Base-by-base conservation (phyloP, 2,329 filamentous ascomycete genomes). In the Didymella exigua region DNA sequence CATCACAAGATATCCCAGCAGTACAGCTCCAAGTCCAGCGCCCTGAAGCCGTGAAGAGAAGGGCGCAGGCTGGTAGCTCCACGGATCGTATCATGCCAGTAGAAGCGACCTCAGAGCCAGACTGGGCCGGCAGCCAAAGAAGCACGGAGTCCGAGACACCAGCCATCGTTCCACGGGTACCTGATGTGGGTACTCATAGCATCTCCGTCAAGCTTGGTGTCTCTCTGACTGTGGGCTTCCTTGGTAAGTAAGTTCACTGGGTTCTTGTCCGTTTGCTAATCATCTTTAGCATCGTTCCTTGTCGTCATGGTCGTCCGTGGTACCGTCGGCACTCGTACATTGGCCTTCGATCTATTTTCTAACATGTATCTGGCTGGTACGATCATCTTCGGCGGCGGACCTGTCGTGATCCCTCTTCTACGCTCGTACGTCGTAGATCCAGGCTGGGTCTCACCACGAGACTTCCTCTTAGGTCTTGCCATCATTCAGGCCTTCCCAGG, bases 291-390 rank as follows among this genome's bases (percentile, higher is more conserved):
- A 4, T 80, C 79, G 2, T 89, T 91, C 60, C 75, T 84, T 43
- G 63, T 76, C 2, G 68, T 89, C 19, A 82, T 90, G 68, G 77
- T 83, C 14, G 30, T 80, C 69, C 72, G 79, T 66, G 57, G 73
- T 75, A 42, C 75, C 2, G 43, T 81, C 10, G 54, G 72, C 0
- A 36, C 67, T 9, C 74, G 73, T 0, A 78, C 84, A 0, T 73
- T 85, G 0, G 72, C 81, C 0, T 85, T 85, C 61, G 78, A 82
- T 42, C 80, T 91, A 21, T 91, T 91, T 63, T 79, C 86, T 5
- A 91, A 89, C 70, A 83, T 91, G 75, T 90, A 88, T 64, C 84
- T 91, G 0, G 89, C 88, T 0, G 89, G 88, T 0, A 91, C 88
- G 1, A 78, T 79, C 55, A 79, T 79, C 55, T 79, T 79, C 60